A percentile compares a stretch with the other conserved stretches of the same genome.
Evolutionary conservation across 225 moss, liverwort and hornwort genomes (phyloP).

Genomic region (Lunularia cruciata): DNA sequence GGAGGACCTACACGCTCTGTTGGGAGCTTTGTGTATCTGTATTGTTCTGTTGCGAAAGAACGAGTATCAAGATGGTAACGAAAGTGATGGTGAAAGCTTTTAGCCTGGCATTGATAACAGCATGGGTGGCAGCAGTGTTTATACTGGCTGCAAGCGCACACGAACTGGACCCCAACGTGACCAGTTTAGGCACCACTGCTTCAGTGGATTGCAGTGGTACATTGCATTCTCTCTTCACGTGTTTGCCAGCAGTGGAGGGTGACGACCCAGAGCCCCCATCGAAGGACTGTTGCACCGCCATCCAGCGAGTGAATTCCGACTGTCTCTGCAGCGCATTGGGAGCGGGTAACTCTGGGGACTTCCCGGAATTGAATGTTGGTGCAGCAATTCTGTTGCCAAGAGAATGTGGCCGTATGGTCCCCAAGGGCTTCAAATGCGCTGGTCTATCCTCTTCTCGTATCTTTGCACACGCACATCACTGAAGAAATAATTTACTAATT

Average conservation of each 20-base stretch:
- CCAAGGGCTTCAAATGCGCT: constrained; percentile 34
- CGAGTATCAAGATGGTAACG: neutral
- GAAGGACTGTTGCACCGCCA: constrained; percentile 23
- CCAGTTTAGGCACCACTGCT: neutral
- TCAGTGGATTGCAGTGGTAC: constrained; percentile 14
- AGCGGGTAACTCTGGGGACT: neutral
- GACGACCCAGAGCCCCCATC: constrained; percentile 22
- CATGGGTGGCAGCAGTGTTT: neutral
- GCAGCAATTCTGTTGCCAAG: constrained; percentile 29
- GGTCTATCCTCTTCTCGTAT: constrained; percentile 14
- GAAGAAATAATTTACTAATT: neutral
- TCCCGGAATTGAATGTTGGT: constrained; percentile 28
- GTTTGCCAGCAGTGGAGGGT: constrained; percentile 36
- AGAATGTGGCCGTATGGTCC: constrained; percentile 32
- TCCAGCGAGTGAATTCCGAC: constrained; percentile 18
- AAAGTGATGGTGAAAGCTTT: constrained; percentile 10
- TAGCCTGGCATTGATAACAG: neutral
- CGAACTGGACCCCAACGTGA: constrained; percentile 12
- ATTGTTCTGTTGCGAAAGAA: neutral
- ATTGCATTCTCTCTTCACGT: constrained; percentile 29
- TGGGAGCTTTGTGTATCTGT: neutral
- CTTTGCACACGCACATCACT: neutral
- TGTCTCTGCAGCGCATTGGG: constrained; percentile 32
- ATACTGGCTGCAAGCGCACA: constrained; percentile 5
- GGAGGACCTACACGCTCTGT: too few relatives aligned